phyloP scores from a whole-genome alignment of 2,329 filamentous ascomycete species.

The Phaeosphaeria sp. region DNA sequence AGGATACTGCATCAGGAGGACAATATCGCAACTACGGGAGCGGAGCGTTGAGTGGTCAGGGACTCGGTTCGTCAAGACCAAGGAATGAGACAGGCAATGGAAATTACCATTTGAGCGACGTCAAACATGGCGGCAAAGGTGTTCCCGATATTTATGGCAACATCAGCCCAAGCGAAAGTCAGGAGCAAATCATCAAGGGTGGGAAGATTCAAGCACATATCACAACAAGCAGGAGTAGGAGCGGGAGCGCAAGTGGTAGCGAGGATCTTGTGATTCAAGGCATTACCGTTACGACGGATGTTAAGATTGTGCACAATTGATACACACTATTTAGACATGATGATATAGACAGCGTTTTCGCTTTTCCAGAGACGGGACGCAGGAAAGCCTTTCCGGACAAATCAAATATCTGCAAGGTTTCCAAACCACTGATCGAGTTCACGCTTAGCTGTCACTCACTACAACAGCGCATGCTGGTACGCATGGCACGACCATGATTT shows the following conservation, averaged over 20 bases:
- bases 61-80: background rate
- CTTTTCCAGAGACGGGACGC: background rate
- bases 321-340: background rate
- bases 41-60: background rate
- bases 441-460: too few species aligned
- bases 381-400: background rate
- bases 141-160: constrained; percentile 8
- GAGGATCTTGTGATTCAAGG: constrained; percentile 9
- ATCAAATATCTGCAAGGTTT: background rate
- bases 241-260: constrained; percentile 5
- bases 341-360: background rate
- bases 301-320: constrained; percentile 9
- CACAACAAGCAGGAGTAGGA: constrained; percentile 1
- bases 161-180: constrained; percentile 19
- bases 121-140: constrained; percentile 8
- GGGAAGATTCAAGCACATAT: constrained; percentile 5
- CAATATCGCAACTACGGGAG: constrained; percentile 10
- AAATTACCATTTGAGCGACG: constrained; percentile 4
- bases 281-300: constrained; percentile 15
- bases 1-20: constrained; percentile 5
- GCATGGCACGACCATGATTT: too few species aligned
- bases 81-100: background rate
- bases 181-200: constrained; percentile 15
- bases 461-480: too few species aligned
- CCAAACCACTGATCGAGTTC: background rate